Evolutionary conservation across 1,284 basidiomycete genomes (phyloP), one percentile per base, ranked within the genome.

Genomic region (Lignosus rhinocerotis): DNA sequence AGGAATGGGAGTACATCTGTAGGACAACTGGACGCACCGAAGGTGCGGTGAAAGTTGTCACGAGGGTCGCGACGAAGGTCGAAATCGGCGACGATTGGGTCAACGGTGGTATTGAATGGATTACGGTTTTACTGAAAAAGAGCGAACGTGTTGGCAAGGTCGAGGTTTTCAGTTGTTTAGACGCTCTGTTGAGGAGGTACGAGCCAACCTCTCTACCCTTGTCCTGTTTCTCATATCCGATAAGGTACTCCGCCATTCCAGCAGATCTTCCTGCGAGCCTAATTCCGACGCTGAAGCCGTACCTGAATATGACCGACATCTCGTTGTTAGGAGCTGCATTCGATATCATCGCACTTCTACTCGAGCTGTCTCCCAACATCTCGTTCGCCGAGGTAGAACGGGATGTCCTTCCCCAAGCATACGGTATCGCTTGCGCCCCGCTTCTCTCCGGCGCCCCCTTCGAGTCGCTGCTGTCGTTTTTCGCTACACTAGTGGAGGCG

Each of bases 1-100:
- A 81, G 62, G 91, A 93, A 65, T 93, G 91, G 90, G 87, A 90
- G 46, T 84, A 83, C 5, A 86, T 98, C 55, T 90, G 96, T 68
- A 82, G 88, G 46, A 82, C 86, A 4, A 85, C 88, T 2, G 88
- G 96, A 1, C 83, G 86, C 64, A 85, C 85, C 4, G 85, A 88
- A 16, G 83, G 85, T 42, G 86, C 87, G 17, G 87, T 93, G 49
- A 85, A 78, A 66, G 88, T 91, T 17, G 84, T 92, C 36, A 85
- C 80, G 6, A 85, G 85, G 61, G 90, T 93, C 11, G 88, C 88
- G 16, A 80, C 72, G 51, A 85, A 88, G 60, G 87, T 87, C 17
- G 79, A 82, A 25, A 77, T 92, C 47, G 78, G 80, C 56, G 90
- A 92, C 62, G 74, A 80, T 10, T 98, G 94, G 94, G 83, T 95